A percentile compares a stretch with the other conserved stretches of the same genome.
phyloP scores from a whole-genome alignment of 2,329 filamentous ascomycete species.

The Aspergillus sp. region DNA sequence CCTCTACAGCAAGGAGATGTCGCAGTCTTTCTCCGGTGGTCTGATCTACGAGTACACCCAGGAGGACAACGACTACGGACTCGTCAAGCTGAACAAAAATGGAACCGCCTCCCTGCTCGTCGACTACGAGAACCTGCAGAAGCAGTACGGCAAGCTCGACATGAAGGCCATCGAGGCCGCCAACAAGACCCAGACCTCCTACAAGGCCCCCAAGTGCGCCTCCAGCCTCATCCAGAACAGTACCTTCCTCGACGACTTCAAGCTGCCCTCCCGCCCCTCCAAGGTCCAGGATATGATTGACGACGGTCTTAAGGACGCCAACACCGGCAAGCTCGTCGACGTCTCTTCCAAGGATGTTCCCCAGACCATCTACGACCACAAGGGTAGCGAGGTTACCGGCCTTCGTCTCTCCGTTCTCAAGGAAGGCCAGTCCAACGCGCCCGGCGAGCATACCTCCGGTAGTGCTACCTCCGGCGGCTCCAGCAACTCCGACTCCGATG shows the following conservation, averaged over 20 bases:
- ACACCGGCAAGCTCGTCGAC: slow-evolving; percentile 62
- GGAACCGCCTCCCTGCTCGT: slow-evolving; percentile 57
- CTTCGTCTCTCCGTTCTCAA: slow-evolving; percentile 59
- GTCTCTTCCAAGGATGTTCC: slow-evolving; percentile 58
- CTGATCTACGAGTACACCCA: slow-evolving; percentile 53
- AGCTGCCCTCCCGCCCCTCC: slow-evolving; percentile 66
- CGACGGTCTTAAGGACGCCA: slow-evolving; percentile 67
- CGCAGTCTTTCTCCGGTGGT: slow-evolving; percentile 57
- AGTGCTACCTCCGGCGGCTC: slow-evolving; percentile 14
- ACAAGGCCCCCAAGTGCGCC: slow-evolving; percentile 64
- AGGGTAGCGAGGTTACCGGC: slow-evolving; percentile 60
- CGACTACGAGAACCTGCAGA: slow-evolving; percentile 73
- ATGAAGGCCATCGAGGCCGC: slow-evolving; percentile 64
- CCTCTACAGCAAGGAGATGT: slow-evolving; percentile 62
- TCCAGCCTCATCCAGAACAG: slow-evolving; percentile 62
- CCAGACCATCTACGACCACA: slow-evolving; percentile 56
- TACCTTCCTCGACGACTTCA: slow-evolving; percentile 77
- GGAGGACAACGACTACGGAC: slow-evolving; percentile 50
- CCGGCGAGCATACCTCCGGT: slow-evolving; percentile 44
- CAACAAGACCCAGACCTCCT: slow-evolving; percentile 56
- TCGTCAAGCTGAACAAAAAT: slow-evolving; percentile 62
- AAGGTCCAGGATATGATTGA: slow-evolving; percentile 72
- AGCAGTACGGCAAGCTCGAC: slow-evolving; percentile 74
- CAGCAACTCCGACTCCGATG: slow-evolving; percentile 8
- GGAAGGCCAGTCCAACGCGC: slow-evolving; percentile 56